phyloP scores from a whole-genome alignment of 257 asterid species.

The Solanum chiquidenum region DNA sequence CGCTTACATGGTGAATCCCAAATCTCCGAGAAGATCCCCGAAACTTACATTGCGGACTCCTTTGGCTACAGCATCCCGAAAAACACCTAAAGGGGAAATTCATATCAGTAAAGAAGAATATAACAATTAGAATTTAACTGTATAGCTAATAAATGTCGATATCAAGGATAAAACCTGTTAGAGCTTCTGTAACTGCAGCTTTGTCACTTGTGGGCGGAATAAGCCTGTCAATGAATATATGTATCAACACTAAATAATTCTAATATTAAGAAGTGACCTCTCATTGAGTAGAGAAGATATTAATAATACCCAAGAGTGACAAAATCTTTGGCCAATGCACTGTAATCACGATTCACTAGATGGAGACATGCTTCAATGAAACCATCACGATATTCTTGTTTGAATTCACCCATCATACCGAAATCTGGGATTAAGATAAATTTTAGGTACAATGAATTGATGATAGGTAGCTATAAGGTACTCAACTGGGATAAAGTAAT shows the following conservation, averaged over 20 bases:
- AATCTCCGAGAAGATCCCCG: slow-evolving; percentile 79
- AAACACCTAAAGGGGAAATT: slow-evolving; percentile 51
- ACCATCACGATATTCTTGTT: slow-evolving; percentile 88
- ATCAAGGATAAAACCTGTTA: slow-evolving; percentile 55
- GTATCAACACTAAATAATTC: slow-evolving; percentile 11
- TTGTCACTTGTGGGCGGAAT: slow-evolving; percentile 88
- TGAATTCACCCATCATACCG: slow-evolving; percentile 99
- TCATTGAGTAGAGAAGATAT: slow-evolving; percentile 8
- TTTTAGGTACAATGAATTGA: neutral
- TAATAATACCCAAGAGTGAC: slow-evolving; percentile 83
- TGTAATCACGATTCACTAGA: slow-evolving; percentile 96
- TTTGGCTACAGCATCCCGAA: slow-evolving; percentile 68
- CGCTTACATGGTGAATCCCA: slow-evolving; percentile 82
- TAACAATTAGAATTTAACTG: neutral
- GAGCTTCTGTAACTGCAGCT: slow-evolving; percentile 75
- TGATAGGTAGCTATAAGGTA: neutral
- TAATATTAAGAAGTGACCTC: neutral
- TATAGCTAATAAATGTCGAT: neutral
- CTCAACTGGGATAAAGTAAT: neutral
- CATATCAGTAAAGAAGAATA: slow-evolving; percentile 2
- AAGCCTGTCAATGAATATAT: slow-evolving; percentile 46
- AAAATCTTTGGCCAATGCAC: slow-evolving; percentile 82
- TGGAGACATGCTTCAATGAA: slow-evolving; percentile 98
- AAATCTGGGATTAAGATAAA: slow-evolving; percentile 44
- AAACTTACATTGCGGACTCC: slow-evolving; percentile 85